phyloP scores from a whole-genome alignment of 169 alveolate genomes.

The Plasmodium berghei region DNA sequence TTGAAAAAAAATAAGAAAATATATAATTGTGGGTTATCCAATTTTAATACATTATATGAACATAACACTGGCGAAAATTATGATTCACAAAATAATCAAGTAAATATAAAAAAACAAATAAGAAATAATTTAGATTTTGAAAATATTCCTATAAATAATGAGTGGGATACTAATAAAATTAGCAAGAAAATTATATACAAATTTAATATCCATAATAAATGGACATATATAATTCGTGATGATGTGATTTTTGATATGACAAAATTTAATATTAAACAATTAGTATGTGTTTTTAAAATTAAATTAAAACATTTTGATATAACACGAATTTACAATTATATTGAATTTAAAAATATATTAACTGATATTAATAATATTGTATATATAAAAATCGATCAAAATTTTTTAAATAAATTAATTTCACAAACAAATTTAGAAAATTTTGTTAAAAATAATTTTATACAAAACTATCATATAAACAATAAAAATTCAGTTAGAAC shows the following conservation, averaged over 20 bases:
- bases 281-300: slow-evolving; percentile 57
- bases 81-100: too few relatives aligned
- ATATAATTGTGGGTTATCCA: too few relatives aligned
- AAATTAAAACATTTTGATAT: slow-evolving; percentile 56
- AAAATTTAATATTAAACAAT: slow-evolving; percentile 30
- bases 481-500: slow-evolving; percentile 23
- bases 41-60: too few relatives aligned
- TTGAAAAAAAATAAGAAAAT: too few relatives aligned
- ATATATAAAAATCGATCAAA: slow-evolving; percentile 61
- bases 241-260: slow-evolving; percentile 57
- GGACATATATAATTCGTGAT: slow-evolving; percentile 40
- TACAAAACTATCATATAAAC: background rate
- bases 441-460: slow-evolving; percentile 14
- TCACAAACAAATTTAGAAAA: slow-evolving; percentile 20
- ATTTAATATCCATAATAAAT: slow-evolving; percentile 36
- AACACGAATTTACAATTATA: slow-evolving; percentile 26
- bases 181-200: slow-evolving; percentile 57
- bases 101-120: too few relatives aligned
- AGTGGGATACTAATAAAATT: background rate
- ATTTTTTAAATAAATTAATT: slow-evolving; percentile 52
- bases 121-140: too few relatives aligned
- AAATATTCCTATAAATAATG: background rate
- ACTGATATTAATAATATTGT: slow-evolving; percentile 63
- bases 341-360: slow-evolving; percentile 59
- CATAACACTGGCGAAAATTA: too few relatives aligned